Conservation (phyloP, 768 basidiomycete genomes). For the Pulveroboletus ravenelii region DNA sequence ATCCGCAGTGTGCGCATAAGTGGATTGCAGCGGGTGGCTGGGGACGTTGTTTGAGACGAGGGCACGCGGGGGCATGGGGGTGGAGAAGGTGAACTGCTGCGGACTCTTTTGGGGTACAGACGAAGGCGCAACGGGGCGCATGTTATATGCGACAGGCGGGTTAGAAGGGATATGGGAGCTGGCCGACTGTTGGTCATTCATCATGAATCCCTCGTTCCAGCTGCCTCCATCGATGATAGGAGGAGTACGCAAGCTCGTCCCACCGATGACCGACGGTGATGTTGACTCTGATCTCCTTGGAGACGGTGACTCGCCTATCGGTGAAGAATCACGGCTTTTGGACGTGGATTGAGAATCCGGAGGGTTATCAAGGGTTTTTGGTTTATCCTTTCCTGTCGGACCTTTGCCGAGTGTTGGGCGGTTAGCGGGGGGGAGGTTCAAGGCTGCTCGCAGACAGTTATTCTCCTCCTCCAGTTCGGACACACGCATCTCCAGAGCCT, state of each 20-base stretch:
- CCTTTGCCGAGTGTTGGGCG: conserved; percentile 74
- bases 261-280: conserved; percentile 32
- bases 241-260: conserved; percentile 31
- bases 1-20: conserved; percentile 48
- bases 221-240: conserved; percentile 45
- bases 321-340: conserved; percentile 64
- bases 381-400: conserved; percentile 83
- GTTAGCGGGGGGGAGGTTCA: conserved; percentile 70
- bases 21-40: conserved; percentile 32
- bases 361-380: conserved; percentile 43
- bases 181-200: conserved; percentile 41
- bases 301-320: conserved; percentile 49
- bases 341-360: conserved; percentile 36
- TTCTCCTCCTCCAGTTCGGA: conserved; percentile 84
- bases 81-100: conserved; percentile 40
- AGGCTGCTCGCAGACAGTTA: conserved; percentile 59
- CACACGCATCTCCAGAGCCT: conserved; percentile 81
- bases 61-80: conserved; percentile 40
- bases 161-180: conserved; percentile 34
- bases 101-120: conserved; percentile 45
- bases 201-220: conserved; percentile 57
- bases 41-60: conserved; percentile 41
- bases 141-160: conserved; percentile 42
- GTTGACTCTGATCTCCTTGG: conserved; percentile 35
- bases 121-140: conserved; percentile 41